phyloP scores from a whole-genome alignment of 2,329 filamentous ascomycete genomes.

The Phaeosphaeria sp. region DNA sequence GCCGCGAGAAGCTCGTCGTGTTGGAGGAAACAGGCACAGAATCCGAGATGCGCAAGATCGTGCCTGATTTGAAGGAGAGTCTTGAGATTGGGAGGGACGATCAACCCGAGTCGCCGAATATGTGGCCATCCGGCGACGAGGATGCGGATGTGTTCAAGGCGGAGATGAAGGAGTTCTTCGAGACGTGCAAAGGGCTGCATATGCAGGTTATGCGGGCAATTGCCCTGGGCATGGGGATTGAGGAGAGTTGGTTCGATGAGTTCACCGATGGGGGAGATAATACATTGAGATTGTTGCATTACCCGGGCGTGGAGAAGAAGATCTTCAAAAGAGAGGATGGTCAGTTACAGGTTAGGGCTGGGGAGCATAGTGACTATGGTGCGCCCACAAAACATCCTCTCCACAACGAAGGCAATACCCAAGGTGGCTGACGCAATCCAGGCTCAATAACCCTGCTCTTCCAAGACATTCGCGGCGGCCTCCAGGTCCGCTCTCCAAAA shows the following conservation, averaged over 20 bases:
- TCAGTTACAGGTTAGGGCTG: conserved; percentile 77
- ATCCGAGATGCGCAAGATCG: conserved; percentile 39
- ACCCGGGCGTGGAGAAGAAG: conserved; percentile 70
- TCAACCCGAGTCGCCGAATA: conserved; percentile 71
- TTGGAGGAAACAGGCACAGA: conserved; percentile 46
- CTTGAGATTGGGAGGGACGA: conserved; percentile 69
- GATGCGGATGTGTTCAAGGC: conserved; percentile 68
- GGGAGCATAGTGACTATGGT: conserved; percentile 76
- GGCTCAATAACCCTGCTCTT: conserved; percentile 51
- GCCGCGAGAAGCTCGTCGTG: conserved; percentile 51
- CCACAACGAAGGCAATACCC: too few relatives aligned
- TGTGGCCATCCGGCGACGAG: conserved; percentile 70
- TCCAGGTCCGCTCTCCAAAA: conserved; percentile 72
- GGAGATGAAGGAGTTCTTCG: conserved; percentile 78
- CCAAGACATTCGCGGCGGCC: conserved; percentile 63
- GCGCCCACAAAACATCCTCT: neutral
- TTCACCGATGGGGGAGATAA: conserved; percentile 67
- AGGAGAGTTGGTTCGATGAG: conserved; percentile 75
- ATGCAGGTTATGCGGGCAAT: conserved; percentile 83
- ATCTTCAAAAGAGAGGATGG: conserved; percentile 71
- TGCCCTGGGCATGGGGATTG: conserved; percentile 78
- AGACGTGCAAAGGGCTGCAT: conserved; percentile 76
- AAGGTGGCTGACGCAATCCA: conserved; percentile 31
- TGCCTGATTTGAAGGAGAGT: conserved; percentile 62
- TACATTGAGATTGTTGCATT: conserved; percentile 74